Percentiles rank a stretch among this genome's conserved stretches.
phyloP scores from a whole-genome alignment of 164 flowering plant species.

The Aristolochia californica region DNA sequence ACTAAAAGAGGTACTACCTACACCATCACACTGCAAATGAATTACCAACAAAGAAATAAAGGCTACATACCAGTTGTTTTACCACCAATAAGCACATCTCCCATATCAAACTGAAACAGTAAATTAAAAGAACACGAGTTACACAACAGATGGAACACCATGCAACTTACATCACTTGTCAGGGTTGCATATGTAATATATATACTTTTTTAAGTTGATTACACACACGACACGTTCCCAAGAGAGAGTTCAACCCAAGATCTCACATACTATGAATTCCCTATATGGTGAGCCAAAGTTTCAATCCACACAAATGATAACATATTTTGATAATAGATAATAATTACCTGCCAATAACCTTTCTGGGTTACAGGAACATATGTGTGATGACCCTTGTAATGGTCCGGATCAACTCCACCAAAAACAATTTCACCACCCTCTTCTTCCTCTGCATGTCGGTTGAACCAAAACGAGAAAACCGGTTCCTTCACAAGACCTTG shows the following conservation, averaged over 20 bases:
- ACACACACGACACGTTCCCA: too few relatives aligned
- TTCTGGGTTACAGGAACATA: constrained; percentile 80
- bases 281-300: too few relatives aligned
- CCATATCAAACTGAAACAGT: constrained; percentile 73
- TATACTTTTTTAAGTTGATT: too few relatives aligned
- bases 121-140: not conserved
- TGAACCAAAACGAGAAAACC: constrained; percentile 83
- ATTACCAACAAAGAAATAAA: not conserved
- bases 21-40: too few relatives aligned
- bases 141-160: too few relatives aligned
- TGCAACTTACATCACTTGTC: not conserved
- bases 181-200: too few relatives aligned
- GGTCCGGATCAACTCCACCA: constrained; percentile 83
- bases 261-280: too few relatives aligned
- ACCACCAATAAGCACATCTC: constrained; percentile 65
- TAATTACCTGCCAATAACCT: constrained; percentile 92
- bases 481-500: constrained; percentile 68
- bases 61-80: constrained; percentile 56
- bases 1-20: too few relatives aligned
- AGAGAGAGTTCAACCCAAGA: too few relatives aligned
- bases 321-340: not conserved
- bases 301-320: too few relatives aligned
- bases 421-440: constrained; percentile 86
- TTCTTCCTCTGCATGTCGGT: constrained; percentile 55
- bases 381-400: constrained; percentile 71